These are phyloP conservation scores for Salix udensis DNA, from an alignment of 345 rosid genomes.

Conservation along the genomic window DNA sequence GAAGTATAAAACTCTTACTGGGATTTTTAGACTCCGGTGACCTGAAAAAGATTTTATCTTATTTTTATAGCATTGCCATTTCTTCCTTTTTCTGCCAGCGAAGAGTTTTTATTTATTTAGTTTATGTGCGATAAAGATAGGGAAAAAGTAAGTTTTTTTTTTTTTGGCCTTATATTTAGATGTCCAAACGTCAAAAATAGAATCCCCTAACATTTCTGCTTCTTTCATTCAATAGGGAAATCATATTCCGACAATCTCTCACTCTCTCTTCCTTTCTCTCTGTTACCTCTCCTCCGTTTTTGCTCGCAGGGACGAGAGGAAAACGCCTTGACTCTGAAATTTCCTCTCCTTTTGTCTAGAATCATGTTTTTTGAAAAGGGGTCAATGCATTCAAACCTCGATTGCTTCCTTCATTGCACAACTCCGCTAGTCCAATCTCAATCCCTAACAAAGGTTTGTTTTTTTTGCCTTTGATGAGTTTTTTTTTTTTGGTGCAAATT, in stretches of 20 bases:
- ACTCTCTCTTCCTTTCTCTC: conserved; percentile 16
- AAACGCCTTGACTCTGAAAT: neutral
- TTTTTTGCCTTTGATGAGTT: neutral
- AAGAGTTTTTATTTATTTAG: neutral
- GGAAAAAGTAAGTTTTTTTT: neutral
- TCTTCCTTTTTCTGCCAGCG: neutral
- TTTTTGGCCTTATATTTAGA: conserved; percentile 49
- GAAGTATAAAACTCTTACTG: neutral
- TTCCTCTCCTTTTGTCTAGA: neutral
- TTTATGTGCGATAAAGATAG: neutral
- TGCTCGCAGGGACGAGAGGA: conserved; percentile 27
- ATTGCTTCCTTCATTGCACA: conserved; percentile 71
- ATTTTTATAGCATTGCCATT: conserved; percentile 19
- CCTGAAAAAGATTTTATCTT: neutral
- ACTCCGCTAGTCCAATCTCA: conserved; percentile 80
- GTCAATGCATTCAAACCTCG: conserved; percentile 77
- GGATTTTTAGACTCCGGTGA: conserved; percentile 14
- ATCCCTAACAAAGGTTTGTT: conserved; percentile 70
- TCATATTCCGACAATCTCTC: conserved; percentile 51
- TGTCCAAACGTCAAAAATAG: conserved; percentile 58
- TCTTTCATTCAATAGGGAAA: conserved; percentile 30
- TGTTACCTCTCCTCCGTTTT: conserved; percentile 15
- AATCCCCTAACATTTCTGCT: conserved; percentile 26
- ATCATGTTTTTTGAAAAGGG: conserved; percentile 64
- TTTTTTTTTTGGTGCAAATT: neutral